These are phyloP conservation scores for Aegilops bicornis DNA, from an alignment of 176 grass and related monocot species.

Conservation along the genomic window DNA sequence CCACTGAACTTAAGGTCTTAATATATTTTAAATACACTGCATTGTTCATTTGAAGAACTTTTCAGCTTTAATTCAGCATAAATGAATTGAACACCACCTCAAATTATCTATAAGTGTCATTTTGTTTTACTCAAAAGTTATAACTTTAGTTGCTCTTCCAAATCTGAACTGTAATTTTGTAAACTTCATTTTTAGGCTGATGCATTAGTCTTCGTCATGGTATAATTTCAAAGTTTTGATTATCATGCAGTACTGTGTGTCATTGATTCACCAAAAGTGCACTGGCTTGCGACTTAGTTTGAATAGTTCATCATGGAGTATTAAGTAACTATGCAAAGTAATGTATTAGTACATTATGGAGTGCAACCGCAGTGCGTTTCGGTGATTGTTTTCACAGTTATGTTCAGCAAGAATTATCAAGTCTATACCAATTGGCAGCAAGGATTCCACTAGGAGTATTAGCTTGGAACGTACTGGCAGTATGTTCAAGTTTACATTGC, in stretches of 20 bases:
- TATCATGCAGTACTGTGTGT: not conserved
- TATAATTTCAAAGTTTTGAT: not conserved
- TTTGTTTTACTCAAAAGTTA: not conserved
- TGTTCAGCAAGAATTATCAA: not conserved
- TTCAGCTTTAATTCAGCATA: not conserved
- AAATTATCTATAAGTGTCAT: not conserved
- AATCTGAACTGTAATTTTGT: not conserved
- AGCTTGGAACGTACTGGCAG: not conserved
- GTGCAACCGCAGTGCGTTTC: not conserved
- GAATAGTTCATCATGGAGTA: not conserved
- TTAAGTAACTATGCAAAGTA: not conserved
- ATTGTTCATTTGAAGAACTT: not conserved
- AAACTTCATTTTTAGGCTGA: not conserved
- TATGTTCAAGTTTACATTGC: not conserved
- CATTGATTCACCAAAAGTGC: not conserved
- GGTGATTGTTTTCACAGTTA: not conserved
- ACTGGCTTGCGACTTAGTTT: not conserved
- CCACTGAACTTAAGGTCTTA: not conserved
- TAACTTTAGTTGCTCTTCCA: not conserved
- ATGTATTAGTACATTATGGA: not conserved
- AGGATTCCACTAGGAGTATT: not conserved
- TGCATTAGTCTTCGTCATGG: not conserved
- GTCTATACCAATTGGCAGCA: not conserved
- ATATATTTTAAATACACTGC: constrained; percentile 5
- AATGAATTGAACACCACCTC: too few relatives aligned